Base-by-base conservation (phyloP, 257 asterid species). In the Primulina huaijiensis region DNA sequence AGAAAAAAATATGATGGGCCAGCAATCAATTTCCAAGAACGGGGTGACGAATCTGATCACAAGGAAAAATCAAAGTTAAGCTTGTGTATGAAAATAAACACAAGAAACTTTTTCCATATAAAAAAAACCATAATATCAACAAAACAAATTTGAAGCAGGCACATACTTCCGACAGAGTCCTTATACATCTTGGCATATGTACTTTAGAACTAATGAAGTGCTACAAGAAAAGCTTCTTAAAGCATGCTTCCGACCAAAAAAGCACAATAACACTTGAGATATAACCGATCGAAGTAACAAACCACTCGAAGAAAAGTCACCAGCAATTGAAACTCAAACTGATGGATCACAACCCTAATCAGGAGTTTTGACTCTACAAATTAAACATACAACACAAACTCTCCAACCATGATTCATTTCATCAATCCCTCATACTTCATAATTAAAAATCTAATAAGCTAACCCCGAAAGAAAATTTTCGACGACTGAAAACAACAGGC, bases 1-100 rank as follows among this genome's bases (percentile, higher is more conserved):
- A 67, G 74, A 68, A 55, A 69, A 69, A 65, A 57, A 63, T 40
- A 25, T 37, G 68, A 60, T 37, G 63, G 53, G 56, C 61, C 29
- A 33, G 7, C 60, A 27, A 61, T 14, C 52, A 19, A 66, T 19
- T 53, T 40, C 59, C 50, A 43, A 40, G 59, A 25, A 65, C 5
- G 35, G 37, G 9, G 35, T 12, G 23, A 52, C 3, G 6, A 21
- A 65, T 55, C 57, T 65, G 69, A 40, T 30, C 59, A 65, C 17
- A 43, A 38, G n/a, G 3, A 21, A 23, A 30, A 40, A n/a, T 12
- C 57, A 50, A 37, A 20, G 38, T 11, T 20, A 40, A 19, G 23
- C 59, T 40, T 65, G 7, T 40, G 50, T 30, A 20, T 65, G 10
- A 37, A 40, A 20, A 55, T 21, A 65, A 40, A 4, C 23, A 65